Evolutionary conservation across 106 monocot species (phyloP).

Genomic region (Gastrodia elata): DNA sequence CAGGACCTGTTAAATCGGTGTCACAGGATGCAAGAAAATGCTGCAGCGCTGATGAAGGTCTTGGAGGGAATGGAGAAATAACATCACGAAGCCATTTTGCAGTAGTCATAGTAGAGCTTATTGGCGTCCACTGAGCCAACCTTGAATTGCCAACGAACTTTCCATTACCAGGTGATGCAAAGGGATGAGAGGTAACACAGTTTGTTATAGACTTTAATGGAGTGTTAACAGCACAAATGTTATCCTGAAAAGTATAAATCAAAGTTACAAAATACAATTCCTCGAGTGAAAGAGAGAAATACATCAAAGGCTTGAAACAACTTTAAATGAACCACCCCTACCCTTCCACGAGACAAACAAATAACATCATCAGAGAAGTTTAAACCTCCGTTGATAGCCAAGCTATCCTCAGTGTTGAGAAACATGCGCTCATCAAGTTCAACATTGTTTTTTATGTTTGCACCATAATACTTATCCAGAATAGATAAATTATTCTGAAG

Average conservation of each 20-base stretch:
- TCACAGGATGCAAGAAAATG: constrained; percentile 62
- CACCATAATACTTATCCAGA: constrained; percentile 69
- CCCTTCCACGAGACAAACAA: constrained; percentile 32
- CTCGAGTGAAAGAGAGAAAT: neutral
- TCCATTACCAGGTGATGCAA: constrained; percentile 41
- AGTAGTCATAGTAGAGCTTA: constrained; percentile 87
- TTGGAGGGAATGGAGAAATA: constrained; percentile 64
- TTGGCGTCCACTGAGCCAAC: constrained; percentile 54
- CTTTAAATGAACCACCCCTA: constrained; percentile 20
- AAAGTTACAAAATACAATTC: neutral
- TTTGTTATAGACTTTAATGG: constrained; percentile 58
- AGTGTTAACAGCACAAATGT: constrained; percentile 39
- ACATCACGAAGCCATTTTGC: constrained; percentile 93
- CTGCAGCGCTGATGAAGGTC: constrained; percentile 63
- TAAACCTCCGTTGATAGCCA: constrained; percentile 32
- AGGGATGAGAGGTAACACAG: constrained; percentile 39
- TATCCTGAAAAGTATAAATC: constrained; percentile 29
- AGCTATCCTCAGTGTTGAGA: constrained; percentile 47
- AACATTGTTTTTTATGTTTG: constrained; percentile 28
- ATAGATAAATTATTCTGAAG: constrained; percentile 38
- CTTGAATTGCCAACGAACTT: constrained; percentile 24
- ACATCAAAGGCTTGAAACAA: constrained; percentile 3
- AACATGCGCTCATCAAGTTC: constrained; percentile 77
- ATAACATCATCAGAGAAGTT: constrained; percentile 36
- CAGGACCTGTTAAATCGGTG: constrained; percentile 35